A percentile compares a stretch with the other conserved stretches of the same genome.
phyloP scores from a whole-genome alignment of 345 rosid species.

The Tarenaya hassleriana region DNA sequence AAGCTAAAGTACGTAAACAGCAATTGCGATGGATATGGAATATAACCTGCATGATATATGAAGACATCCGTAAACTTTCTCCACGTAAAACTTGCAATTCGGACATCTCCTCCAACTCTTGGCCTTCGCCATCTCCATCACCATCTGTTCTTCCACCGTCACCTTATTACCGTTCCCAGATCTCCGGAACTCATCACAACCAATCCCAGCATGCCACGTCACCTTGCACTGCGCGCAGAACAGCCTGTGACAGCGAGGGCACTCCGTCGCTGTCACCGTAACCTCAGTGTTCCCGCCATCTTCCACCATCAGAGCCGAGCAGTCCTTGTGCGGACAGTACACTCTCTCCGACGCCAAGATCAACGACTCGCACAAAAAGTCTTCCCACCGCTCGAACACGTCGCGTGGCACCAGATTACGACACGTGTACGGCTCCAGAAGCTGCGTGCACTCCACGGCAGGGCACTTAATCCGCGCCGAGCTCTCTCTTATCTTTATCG shows the following conservation, averaged over 20 bases:
- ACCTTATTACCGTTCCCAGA: constrained; percentile 21
- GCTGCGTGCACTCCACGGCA: constrained; percentile 34
- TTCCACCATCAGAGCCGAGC: constrained; percentile 48
- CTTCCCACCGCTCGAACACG: constrained; percentile 54
- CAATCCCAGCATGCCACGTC: constrained; percentile 24
- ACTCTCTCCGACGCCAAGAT: constrained; percentile 29
- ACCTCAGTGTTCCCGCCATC: constrained; percentile 22
- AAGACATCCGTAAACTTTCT: constrained; percentile 30
- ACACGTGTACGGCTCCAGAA: constrained; percentile 42
- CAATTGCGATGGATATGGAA: neutral
- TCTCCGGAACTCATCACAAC: constrained; percentile 35
- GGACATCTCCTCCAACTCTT: constrained; percentile 46
- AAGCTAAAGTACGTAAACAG: neutral
- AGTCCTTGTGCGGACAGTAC: constrained; percentile 74
- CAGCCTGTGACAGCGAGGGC: constrained; percentile 52
- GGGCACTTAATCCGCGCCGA: constrained; percentile 41
- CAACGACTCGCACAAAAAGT: constrained; percentile 36
- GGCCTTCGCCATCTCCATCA: constrained; percentile 37
- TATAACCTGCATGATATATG: constrained; percentile 42
- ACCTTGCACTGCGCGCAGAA: constrained; percentile 21
- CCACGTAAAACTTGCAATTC: constrained; percentile 35
- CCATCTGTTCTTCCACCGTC: constrained; percentile 29
- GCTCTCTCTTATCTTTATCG: constrained; percentile 29
- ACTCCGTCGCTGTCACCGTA: constrained; percentile 45
- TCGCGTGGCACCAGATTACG: constrained; percentile 33